Evolutionary conservation across 768 basidiomycete genomes (phyloP).

Genomic region (Leucocoprinus birnbaumii): DNA sequence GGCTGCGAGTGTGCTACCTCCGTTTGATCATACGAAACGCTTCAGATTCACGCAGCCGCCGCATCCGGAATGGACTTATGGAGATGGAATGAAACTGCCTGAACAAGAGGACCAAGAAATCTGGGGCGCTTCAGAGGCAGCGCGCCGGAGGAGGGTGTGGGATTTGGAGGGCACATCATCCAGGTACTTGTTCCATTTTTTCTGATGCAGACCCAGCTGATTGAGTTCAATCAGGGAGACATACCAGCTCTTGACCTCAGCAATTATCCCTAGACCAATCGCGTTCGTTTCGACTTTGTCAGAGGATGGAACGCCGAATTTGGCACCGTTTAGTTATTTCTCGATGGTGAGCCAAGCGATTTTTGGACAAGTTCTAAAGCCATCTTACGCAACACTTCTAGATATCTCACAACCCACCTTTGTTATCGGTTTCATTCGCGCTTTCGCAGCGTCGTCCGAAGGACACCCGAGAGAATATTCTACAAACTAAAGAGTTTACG

Average conservation of each 20-base stretch:
- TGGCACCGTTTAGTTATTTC: slow-evolving; percentile 72
- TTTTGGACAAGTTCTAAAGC: neutral
- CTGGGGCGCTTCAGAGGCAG: slow-evolving; percentile 13
- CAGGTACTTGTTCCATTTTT: slow-evolving; percentile 18
- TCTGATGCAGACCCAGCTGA: slow-evolving; percentile 3
- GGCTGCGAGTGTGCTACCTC: slow-evolving; percentile 7
- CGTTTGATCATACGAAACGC: slow-evolving; percentile 20
- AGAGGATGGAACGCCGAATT: slow-evolving; percentile 48
- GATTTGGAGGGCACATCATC: slow-evolving; percentile 30
- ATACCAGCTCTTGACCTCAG: slow-evolving; percentile 54
- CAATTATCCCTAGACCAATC: slow-evolving; percentile 64
- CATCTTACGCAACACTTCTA: slow-evolving; percentile 16
- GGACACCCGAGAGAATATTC: slow-evolving; percentile 67
- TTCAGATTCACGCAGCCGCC: slow-evolving; percentile 36
- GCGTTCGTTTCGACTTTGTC: slow-evolving; percentile 64
- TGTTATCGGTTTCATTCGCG: slow-evolving; percentile 60
- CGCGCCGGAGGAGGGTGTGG: slow-evolving; percentile 34
- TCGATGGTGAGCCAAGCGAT: slow-evolving; percentile 42
- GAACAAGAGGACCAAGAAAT: slow-evolving; percentile 22
- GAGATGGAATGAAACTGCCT: slow-evolving; percentile 30
- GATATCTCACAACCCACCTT: slow-evolving; percentile 64
- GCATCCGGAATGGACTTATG: slow-evolving; percentile 40
- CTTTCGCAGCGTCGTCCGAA: slow-evolving; percentile 41
- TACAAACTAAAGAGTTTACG: slow-evolving; percentile 63
- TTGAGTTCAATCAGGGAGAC: slow-evolving; percentile 25